Conservation (phyloP, 2,329 filamentous ascomycete species). For the Apiospora koreana region DNA sequence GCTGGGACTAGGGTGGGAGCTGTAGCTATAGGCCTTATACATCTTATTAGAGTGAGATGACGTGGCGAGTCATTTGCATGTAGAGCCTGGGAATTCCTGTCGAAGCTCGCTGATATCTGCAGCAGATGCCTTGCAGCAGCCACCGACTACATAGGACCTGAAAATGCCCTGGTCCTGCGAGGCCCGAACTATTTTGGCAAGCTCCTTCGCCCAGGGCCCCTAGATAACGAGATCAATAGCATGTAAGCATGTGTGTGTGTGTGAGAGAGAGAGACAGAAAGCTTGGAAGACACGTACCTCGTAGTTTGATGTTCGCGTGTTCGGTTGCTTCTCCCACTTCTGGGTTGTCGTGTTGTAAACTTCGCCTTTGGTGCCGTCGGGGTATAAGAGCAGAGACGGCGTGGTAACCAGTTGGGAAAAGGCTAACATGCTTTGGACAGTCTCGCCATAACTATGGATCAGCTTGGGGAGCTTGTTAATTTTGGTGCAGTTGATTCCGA, state of each 20-base stretch:
- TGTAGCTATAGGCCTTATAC: not conserved
- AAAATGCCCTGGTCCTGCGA: constrained; percentile 41
- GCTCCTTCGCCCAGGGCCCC: constrained; percentile 47
- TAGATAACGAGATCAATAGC: constrained; percentile 15
- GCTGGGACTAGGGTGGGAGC: not conserved
- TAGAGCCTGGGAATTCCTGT: constrained; percentile 33
- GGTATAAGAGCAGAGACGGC: constrained; percentile 64
- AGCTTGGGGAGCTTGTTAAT: constrained; percentile 60
- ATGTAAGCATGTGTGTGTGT: not conserved
- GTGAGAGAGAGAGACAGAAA: no score
- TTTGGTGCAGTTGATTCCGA: constrained; percentile 72
- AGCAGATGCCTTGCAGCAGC: constrained; percentile 59
- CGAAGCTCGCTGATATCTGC: constrained; percentile 67
- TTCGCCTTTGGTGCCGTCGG: constrained; percentile 69
- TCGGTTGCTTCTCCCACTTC: constrained; percentile 53
- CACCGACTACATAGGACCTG: constrained; percentile 50
- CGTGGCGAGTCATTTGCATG: not conserved
- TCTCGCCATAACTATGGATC: constrained; percentile 39
- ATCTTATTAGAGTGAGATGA: not conserved
- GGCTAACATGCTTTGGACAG: constrained; percentile 34
- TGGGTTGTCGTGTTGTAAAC: constrained; percentile 66
- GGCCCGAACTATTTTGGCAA: constrained; percentile 41
- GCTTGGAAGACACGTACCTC: not conserved
- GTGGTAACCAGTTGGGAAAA: constrained; percentile 24
- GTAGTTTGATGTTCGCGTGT: constrained; percentile 16